These are phyloP conservation scores for Cladophialophora carrionii DNA, from an alignment of 2,329 filamentous ascomycete genomes.

Conservation along the genomic window DNA sequence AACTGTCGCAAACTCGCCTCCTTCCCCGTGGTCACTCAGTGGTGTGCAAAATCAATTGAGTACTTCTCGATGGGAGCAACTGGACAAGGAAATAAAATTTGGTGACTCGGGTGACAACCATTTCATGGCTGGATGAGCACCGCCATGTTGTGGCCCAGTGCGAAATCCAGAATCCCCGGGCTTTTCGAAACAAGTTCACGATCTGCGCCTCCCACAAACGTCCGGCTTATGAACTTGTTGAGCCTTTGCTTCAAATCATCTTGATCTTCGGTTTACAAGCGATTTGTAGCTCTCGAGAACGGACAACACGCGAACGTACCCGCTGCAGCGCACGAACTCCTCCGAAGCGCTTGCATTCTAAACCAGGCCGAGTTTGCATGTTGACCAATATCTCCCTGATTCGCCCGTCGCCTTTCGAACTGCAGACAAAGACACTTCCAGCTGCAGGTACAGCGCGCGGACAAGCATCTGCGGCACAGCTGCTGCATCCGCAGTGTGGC, in stretches of 20 bases:
- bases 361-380: constrained; percentile 26
- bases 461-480: constrained; percentile 23
- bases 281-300: constrained; percentile 10
- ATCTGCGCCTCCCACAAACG: constrained; percentile 1
- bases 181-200: constrained; percentile 10
- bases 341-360: constrained; percentile 21
- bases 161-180: constrained; percentile 17
- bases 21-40: constrained; percentile 3
- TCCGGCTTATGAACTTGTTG: neutral
- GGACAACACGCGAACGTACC: constrained; percentile 10
- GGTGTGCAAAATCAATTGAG: neutral
- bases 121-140: constrained; percentile 26
- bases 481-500: constrained; percentile 31
- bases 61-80: neutral
- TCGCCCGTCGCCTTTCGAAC: constrained; percentile 25
- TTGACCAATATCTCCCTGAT: constrained; percentile 21
- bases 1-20: constrained; percentile 5
- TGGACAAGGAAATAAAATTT: constrained; percentile 7
- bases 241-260: neutral
- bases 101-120: constrained; percentile 12
- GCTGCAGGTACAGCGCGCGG: constrained; percentile 29
- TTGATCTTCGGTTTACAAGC: neutral
- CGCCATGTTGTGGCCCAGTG: constrained; percentile 32
- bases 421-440: constrained; percentile 21
- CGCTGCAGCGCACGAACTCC: constrained; percentile 9